phyloP scores from a whole-genome alignment of 257 asterid genomes.

The Nyctanthes arbortristis region DNA sequence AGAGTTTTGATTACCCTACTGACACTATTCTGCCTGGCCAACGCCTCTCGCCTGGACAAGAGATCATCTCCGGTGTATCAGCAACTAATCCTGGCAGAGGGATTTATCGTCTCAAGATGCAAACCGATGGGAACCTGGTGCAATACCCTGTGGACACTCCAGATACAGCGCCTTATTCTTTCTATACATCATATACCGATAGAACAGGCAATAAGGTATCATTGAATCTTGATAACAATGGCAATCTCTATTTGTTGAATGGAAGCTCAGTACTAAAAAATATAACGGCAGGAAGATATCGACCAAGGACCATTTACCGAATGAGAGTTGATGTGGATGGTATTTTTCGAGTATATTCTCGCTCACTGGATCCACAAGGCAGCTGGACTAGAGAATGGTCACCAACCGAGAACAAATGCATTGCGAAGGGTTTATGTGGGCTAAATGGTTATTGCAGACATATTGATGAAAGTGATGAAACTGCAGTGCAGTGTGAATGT shows the following conservation, averaged over 20 bases:
- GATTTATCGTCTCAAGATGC: slow-evolving; percentile 27
- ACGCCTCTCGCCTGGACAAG: not conserved
- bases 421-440: slow-evolving; percentile 36
- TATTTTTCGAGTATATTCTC: slow-evolving; percentile 32
- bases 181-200: not conserved
- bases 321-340: slow-evolving; percentile 38
- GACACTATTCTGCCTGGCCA: slow-evolving; percentile 26
- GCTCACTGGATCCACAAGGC: slow-evolving; percentile 6
- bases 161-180: not conserved
- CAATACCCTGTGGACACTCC: slow-evolving; percentile 23
- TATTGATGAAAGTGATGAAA: slow-evolving; percentile 4
- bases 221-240: slow-evolving; percentile 25
- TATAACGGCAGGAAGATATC: slow-evolving; percentile 23
- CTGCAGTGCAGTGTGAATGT: slow-evolving; percentile 8
- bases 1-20: slow-evolving; percentile 37
- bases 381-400: slow-evolving; percentile 15
- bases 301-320: slow-evolving; percentile 13
- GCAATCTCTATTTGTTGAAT: slow-evolving; percentile 29
- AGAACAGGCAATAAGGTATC: not conserved
- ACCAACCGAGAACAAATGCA: slow-evolving; percentile 22
- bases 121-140: slow-evolving; percentile 36
- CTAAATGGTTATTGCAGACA: slow-evolving; percentile 24
- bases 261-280: not conserved
- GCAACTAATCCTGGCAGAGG: slow-evolving; percentile 21
- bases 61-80: slow-evolving; percentile 34